Evolutionary conservation across 208 protist species (phyloP).

Genomic region (Trypanosoma platydactyli): DNA sequence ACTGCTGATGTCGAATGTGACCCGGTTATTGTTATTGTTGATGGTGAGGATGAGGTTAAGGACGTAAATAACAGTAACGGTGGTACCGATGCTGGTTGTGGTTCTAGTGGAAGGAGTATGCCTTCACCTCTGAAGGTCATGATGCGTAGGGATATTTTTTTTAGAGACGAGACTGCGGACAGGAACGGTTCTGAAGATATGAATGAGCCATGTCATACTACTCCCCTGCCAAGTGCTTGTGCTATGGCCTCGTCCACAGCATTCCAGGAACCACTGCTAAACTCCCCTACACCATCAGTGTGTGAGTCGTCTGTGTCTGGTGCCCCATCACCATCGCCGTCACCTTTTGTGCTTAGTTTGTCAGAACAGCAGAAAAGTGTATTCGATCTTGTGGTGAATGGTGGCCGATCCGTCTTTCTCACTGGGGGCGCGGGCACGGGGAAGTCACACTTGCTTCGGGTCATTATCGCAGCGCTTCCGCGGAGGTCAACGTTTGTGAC

Average conservation of each 20-base stretch:
- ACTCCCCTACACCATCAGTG: not conserved
- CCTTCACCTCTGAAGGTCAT: not conserved
- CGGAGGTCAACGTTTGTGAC: slow-evolving; percentile 65
- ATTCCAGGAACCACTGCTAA: not conserved
- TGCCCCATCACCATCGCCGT: not conserved
- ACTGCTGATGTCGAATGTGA: no score
- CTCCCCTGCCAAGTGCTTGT: not conserved
- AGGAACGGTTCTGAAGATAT: not conserved
- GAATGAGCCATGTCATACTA: not conserved
- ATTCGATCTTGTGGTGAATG: slow-evolving; percentile 49
- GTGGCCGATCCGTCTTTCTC: slow-evolving; percentile 71
- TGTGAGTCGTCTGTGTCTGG: not conserved
- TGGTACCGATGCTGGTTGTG: not conserved
- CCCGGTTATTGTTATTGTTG: not conserved
- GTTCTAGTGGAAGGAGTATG: not conserved
- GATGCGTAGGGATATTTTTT: not conserved
- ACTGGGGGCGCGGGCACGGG: slow-evolving; percentile 89
- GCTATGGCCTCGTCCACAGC: not conserved
- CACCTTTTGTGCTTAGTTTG: slow-evolving; percentile 19
- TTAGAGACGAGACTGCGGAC: not conserved
- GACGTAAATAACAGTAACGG: not conserved
- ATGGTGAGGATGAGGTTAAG: slow-evolving; percentile 7
- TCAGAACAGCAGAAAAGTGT: slow-evolving; percentile 65
- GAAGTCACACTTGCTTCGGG: slow-evolving; percentile 83
- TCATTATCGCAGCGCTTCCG: slow-evolving; percentile 62